Percentiles rank a stretch among this genome's conserved stretches.
phyloP scores from a whole-genome alignment of 2,329 filamentous ascomycete species.

The Trichoderma aggressivum region DNA sequence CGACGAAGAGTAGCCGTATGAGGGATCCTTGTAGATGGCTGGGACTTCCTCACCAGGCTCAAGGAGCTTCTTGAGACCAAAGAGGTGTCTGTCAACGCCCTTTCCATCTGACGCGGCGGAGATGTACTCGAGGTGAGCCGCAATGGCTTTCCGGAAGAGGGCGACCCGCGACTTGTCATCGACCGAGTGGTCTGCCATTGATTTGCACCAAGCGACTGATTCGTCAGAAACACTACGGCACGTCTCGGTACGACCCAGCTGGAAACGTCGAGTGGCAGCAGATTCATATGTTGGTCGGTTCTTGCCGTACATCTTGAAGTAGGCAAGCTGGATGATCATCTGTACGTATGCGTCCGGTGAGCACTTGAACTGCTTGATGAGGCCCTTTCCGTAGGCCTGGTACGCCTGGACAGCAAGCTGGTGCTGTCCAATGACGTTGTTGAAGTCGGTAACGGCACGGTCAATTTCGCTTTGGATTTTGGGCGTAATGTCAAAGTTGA shows the following conservation, averaged over 20 bases:
- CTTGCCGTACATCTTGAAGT: constrained; percentile 98
- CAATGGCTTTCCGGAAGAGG: constrained; percentile 77
- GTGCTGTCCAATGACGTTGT: constrained; percentile 76
- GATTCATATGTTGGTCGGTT: constrained; percentile 98
- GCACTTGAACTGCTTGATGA: constrained; percentile 99
- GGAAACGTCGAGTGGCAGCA: constrained; percentile 89
- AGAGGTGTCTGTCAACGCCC: constrained; percentile 94
- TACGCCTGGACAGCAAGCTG: constrained; percentile 92
- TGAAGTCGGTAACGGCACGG: constrained; percentile 74
- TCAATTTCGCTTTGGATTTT: constrained; percentile 75
- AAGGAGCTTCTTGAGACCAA: constrained; percentile 89
- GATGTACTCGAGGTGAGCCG: constrained; percentile 87
- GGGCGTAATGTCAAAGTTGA: constrained; percentile 75
- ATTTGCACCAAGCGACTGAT: constrained; percentile 81
- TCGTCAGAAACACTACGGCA: constrained; percentile 91
- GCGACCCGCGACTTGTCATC: constrained; percentile 64
- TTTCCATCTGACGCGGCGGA: constrained; percentile 83
- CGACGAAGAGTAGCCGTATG: constrained; percentile 75
- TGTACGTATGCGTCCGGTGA: constrained; percentile 96
- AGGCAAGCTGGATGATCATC: constrained; percentile 97
- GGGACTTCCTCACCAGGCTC: constrained; percentile 77
- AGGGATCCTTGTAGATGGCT: constrained; percentile 80
- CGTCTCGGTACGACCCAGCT: constrained; percentile 93
- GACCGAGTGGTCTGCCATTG: constrained; percentile 69
- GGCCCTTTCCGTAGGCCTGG: constrained; percentile 94